A percentile compares a stretch with the other conserved stretches of the same genome.
Conservation (phyloP, 306 rosid genomes). For the Vigna hirtella region DNA sequence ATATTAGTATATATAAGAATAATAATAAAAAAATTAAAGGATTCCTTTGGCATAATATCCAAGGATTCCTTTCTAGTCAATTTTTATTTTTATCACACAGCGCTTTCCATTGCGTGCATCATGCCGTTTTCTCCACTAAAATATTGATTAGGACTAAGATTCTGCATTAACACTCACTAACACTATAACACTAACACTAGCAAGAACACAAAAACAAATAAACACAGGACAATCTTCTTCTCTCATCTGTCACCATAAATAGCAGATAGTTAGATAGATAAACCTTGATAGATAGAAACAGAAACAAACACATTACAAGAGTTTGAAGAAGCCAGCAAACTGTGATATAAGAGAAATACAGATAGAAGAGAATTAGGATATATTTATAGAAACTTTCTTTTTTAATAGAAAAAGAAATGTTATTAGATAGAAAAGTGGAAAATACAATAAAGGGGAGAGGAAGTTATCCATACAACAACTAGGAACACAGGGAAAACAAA, state of each 20-base stretch:
- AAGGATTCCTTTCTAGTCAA: neutral
- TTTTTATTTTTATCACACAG: too few relatives aligned
- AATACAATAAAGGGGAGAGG: neutral
- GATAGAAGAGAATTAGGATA: neutral
- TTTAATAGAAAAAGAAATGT: neutral
- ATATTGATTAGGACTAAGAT: too few relatives aligned
- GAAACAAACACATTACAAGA: neutral
- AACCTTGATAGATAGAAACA: too few relatives aligned
- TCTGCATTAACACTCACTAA: neutral
- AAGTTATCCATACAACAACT: neutral
- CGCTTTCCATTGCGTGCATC: too few relatives aligned
- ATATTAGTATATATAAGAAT: too few relatives aligned
- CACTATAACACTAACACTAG: neutral
- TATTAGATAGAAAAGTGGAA: conserved; percentile 26
- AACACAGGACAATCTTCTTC: neutral
- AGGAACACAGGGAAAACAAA: neutral
- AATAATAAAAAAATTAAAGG: too few relatives aligned
- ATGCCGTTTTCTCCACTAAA: too few relatives aligned
- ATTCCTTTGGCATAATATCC: neutral
- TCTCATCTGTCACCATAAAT: neutral
- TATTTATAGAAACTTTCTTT: neutral
- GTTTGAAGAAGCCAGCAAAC: neutral
- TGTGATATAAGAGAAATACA: conserved; percentile 27
- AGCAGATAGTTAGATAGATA: neutral
- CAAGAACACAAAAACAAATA: neutral